Evolutionary conservation across 164 flowering plant genomes (phyloP).

Genomic region (Kingdonia uniflora): DNA sequence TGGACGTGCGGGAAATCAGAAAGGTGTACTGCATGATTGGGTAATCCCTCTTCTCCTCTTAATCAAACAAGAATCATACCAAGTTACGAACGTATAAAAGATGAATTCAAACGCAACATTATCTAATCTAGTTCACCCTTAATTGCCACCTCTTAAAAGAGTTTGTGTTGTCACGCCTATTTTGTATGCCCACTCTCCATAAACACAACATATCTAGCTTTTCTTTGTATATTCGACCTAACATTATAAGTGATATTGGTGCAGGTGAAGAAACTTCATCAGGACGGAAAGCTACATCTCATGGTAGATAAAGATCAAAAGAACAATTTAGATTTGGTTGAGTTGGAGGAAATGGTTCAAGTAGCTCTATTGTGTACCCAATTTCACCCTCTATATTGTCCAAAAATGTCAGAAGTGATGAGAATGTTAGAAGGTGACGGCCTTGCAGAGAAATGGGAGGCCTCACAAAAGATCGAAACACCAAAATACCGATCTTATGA

Average conservation of each 20-base stretch:
- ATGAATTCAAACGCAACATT: not conserved
- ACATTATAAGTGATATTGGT: conserved; percentile 7
- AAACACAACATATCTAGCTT: too few species aligned
- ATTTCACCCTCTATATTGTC: conserved; percentile 59
- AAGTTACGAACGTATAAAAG: too few species aligned
- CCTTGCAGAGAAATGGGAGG: conserved; percentile 80
- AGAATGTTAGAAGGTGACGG: conserved; percentile 85
- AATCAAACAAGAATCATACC: not conserved
- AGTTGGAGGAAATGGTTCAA: conserved; percentile 70
- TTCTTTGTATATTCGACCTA: too few species aligned
- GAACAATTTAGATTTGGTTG: conserved; percentile 44
- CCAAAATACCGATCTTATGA: conserved; percentile 42
- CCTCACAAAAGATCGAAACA: conserved; percentile 54
- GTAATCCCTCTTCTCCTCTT: conserved; percentile 16
- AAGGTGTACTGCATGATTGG: conserved; percentile 52
- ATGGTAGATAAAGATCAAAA: conserved; percentile 73
- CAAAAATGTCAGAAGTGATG: conserved; percentile 70
- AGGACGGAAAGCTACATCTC: conserved; percentile 46
- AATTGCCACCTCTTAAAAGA: too few species aligned
- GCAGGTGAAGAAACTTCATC: conserved; percentile 83
- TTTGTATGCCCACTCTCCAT: too few species aligned
- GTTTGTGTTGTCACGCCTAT: too few species aligned
- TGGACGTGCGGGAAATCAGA: conserved; percentile 52
- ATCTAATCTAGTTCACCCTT: too few species aligned
- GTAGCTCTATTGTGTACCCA: conserved; percentile 77